A percentile compares a stretch with the other conserved stretches of the same genome.
These are phyloP conservation scores for Cryphonectria carpinicola DNA, from an alignment of 2,329 filamentous ascomycete species.

Conservation along the genomic window DNA sequence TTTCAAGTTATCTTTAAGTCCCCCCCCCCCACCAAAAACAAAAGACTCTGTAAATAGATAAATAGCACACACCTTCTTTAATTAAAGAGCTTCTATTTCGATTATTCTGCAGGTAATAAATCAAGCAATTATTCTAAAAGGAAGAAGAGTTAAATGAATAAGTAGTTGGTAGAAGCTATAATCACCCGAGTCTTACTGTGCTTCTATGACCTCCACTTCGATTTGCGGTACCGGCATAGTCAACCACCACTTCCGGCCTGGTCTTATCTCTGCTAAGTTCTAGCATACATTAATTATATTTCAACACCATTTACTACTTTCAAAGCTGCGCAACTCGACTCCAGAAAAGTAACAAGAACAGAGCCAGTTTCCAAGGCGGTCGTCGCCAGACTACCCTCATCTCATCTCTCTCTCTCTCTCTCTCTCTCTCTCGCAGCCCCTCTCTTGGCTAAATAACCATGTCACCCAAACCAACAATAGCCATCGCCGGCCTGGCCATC, in stretches of 20 bases:
- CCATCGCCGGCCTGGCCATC: slow-evolving; percentile 56
- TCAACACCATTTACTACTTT: neutral
- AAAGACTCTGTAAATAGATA: neutral
- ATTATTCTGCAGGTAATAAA: neutral
- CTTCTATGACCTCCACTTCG: neutral
- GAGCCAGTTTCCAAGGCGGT: too few relatives aligned
- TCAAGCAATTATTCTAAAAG: neutral
- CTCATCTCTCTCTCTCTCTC: neutral
- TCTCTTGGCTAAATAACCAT: neutral
- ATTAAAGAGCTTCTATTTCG: neutral
- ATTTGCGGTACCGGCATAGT: neutral
- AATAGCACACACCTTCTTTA: neutral
- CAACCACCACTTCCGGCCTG: neutral
- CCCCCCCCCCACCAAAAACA: too few relatives aligned
- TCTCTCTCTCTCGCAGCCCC: neutral
- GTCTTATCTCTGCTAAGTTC: neutral
- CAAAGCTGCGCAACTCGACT: neutral
- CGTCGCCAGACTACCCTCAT: neutral
- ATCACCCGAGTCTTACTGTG: neutral
- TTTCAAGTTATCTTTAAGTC: too few relatives aligned
- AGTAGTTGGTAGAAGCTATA: neutral
- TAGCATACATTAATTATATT: neutral
- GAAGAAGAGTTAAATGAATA: neutral
- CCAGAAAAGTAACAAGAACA: neutral
- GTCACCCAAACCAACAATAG: slow-evolving; percentile 46